Evolutionary conservation across 192 early-diverging fungal species (phyloP).

Genomic region (Obelidium mucronatum): DNA sequence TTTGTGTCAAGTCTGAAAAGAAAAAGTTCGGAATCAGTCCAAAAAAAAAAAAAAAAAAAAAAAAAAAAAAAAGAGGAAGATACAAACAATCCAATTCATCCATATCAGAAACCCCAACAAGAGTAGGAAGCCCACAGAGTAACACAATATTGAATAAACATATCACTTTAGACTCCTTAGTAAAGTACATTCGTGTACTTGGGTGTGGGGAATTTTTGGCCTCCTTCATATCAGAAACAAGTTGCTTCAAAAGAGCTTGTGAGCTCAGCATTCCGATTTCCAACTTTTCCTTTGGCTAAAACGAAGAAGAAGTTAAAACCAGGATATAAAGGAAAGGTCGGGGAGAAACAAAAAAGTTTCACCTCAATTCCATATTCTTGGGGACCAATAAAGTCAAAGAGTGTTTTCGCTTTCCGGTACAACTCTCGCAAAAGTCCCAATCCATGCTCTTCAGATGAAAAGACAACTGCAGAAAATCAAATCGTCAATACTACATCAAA

Average conservation of each 20-base stretch:
- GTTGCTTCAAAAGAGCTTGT: constrained; percentile 77
- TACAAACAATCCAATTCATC: constrained; percentile 91
- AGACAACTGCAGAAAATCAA: constrained; percentile 34
- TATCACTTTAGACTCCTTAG: constrained; percentile 94
- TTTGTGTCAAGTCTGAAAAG: constrained; percentile 86
- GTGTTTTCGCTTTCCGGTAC: constrained; percentile 79
- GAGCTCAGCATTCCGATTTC: constrained; percentile 86
- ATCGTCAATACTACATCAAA: constrained; percentile 17
- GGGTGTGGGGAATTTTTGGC: constrained; percentile 59
- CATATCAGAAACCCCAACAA: constrained; percentile 60
- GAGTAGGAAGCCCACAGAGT: constrained; percentile 81
- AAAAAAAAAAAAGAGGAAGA: constrained; percentile 20
- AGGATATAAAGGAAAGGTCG: too few relatives aligned
- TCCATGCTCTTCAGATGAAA: constrained; percentile 28
- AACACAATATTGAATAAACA: constrained; percentile 92
- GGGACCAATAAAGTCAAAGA: constrained; percentile 95
- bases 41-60: constrained; percentile 6
- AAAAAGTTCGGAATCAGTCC: too few relatives aligned
- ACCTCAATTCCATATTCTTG: constrained; percentile 91
- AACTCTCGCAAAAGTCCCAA: constrained; percentile 68
- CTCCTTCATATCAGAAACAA: constrained; percentile 77
- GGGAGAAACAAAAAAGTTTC: background rate
- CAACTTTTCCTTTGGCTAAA: constrained; percentile 72
- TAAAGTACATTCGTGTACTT: constrained; percentile 88
- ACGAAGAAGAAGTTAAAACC: background rate